These are phyloP conservation scores for Arthrobotrys pseudoclavata DNA, from an alignment of 2,329 filamentous ascomycete species.

Conservation along the genomic window DNA sequence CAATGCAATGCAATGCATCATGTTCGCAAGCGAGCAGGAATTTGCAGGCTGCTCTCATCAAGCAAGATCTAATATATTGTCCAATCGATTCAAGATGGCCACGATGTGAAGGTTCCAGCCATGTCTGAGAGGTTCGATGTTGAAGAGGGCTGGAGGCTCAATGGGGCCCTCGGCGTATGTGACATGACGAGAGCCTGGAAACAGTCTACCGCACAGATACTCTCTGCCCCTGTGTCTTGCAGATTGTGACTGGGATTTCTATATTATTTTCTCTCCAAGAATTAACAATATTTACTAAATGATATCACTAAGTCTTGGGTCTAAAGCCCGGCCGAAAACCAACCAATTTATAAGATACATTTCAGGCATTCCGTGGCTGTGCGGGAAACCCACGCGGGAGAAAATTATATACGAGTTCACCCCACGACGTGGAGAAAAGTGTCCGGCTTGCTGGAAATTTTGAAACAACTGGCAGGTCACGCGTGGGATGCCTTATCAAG, in stretches of 20 bases:
- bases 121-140: slow-evolving; percentile 1
- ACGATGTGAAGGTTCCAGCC: not conserved
- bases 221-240: slow-evolving; percentile 38
- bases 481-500: slow-evolving; percentile 42
- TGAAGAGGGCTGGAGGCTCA: slow-evolving; percentile 15
- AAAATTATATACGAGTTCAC: slow-evolving; percentile 8
- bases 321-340: slow-evolving; percentile 13
- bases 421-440: slow-evolving; percentile 46
- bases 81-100: not conserved
- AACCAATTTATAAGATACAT: not conserved
- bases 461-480: slow-evolving; percentile 33
- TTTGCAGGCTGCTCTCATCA: not conserved
- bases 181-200: slow-evolving; percentile 1
- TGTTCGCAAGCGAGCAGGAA: slow-evolving; percentile 34
- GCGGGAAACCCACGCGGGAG: slow-evolving; percentile 26
- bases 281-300: slow-evolving; percentile 12
- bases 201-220: not conserved
- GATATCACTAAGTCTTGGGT: slow-evolving; percentile 31
- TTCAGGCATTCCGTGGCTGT: slow-evolving; percentile 17
- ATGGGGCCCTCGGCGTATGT: slow-evolving; percentile 5
- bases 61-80: slow-evolving; percentile 3
- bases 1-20: slow-evolving; percentile 58
- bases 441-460: slow-evolving; percentile 32
- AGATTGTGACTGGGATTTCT: slow-evolving; percentile 18
- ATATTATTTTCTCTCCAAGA: not conserved